These are phyloP conservation scores for Brettanomyces sp. DNA, from an alignment of 805 yeast genomes.

Conservation along the genomic window DNA sequence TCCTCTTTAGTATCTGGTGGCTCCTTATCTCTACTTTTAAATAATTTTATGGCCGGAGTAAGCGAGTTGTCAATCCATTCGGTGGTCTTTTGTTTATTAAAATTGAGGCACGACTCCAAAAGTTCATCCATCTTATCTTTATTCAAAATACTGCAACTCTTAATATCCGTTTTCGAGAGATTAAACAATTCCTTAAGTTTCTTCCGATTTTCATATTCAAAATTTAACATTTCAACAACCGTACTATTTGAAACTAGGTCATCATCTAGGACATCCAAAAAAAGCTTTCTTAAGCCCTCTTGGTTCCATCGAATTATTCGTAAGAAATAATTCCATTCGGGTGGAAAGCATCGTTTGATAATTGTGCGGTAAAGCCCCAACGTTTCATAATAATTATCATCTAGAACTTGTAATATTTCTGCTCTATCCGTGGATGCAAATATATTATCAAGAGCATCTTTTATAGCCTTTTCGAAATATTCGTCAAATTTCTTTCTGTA, in stretches of 20 bases:
- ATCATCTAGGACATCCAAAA: slow-evolving; percentile 47
- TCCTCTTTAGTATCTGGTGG: slow-evolving; percentile 36
- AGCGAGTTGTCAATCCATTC: slow-evolving; percentile 69
- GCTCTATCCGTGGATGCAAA: slow-evolving; percentile 44
- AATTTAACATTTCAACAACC: slow-evolving; percentile 64
- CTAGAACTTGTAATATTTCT: slow-evolving; percentile 54
- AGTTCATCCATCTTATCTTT: slow-evolving; percentile 65
- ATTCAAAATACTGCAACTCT: slow-evolving; percentile 38
- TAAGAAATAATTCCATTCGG: slow-evolving; percentile 62
- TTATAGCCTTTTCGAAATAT: slow-evolving; percentile 49
- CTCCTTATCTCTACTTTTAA: slow-evolving; percentile 55
- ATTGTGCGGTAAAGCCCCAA: slow-evolving; percentile 55
- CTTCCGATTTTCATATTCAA: slow-evolving; percentile 58
- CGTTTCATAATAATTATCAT: slow-evolving; percentile 75
- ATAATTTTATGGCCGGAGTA: slow-evolving; percentile 33
- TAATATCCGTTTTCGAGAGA: slow-evolving; percentile 33
- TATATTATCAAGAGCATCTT: slow-evolving; percentile 51
- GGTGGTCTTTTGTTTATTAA: slow-evolving; percentile 62
- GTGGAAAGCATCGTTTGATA: slow-evolving; percentile 54
- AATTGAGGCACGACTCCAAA: slow-evolving; percentile 66
- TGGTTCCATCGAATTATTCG: slow-evolving; percentile 61
- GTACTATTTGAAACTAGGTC: slow-evolving; percentile 60
- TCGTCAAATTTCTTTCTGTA: slow-evolving; percentile 54
- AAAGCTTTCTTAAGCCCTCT: slow-evolving; percentile 48
- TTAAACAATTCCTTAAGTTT: slow-evolving; percentile 43